Percentiles rank a stretch among this genome's conserved stretches.
Evolutionary conservation across 2,329 filamentous ascomycete genomes (phyloP).

Genomic region (Paracorniculantispora psalliotae): DNA sequence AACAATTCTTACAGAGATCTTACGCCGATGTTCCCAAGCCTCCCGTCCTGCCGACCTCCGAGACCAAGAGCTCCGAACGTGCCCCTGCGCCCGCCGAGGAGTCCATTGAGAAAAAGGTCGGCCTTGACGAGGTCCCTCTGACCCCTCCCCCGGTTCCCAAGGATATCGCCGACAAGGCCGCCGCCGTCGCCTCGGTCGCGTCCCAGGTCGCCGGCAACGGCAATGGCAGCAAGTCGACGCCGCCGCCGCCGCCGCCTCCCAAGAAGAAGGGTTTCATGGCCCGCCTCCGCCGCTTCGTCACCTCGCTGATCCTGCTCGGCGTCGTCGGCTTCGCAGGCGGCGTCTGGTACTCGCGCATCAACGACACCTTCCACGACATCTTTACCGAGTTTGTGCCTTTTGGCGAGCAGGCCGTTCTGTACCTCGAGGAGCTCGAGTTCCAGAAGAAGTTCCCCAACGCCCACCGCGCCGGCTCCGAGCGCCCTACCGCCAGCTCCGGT

Average conservation of each 20-base stretch:
- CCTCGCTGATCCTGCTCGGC: conserved; percentile 71
- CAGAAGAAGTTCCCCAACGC: conserved; percentile 69
- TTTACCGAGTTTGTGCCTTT: conserved; percentile 96
- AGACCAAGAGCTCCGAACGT: conserved; percentile 46
- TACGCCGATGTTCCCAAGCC: conserved; percentile 49
- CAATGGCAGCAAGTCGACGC: conserved; percentile 30
- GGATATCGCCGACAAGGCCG: conserved; percentile 26
- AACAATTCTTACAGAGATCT: conserved; percentile 42
- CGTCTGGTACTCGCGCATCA: conserved; percentile 87
- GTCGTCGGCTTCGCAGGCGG: conserved; percentile 79
- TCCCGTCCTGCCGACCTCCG: conserved; percentile 48
- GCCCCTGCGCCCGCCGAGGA: conserved; percentile 34
- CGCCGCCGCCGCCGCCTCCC: conserved; percentile 28
- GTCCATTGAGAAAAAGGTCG: conserved; percentile 33
- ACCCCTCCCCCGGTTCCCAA: conserved; percentile 32
- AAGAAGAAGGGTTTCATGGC: conserved; percentile 63
- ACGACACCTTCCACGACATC: conserved; percentile 98
- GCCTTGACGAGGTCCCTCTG: conserved; percentile 33
- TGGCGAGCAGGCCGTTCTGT: conserved; percentile 89
- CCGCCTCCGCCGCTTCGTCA: conserved; percentile 70
- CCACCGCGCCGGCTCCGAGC: conserved; percentile 39
- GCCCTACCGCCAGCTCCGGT: conserved; percentile 31
- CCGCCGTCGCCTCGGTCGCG: conserved; percentile 18
- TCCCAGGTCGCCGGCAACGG: conserved; percentile 25
- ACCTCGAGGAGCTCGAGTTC: conserved; percentile 93